Base-by-base conservation (phyloP, 1,139 yeast species). In the Yamadazyma taylorii region DNA sequence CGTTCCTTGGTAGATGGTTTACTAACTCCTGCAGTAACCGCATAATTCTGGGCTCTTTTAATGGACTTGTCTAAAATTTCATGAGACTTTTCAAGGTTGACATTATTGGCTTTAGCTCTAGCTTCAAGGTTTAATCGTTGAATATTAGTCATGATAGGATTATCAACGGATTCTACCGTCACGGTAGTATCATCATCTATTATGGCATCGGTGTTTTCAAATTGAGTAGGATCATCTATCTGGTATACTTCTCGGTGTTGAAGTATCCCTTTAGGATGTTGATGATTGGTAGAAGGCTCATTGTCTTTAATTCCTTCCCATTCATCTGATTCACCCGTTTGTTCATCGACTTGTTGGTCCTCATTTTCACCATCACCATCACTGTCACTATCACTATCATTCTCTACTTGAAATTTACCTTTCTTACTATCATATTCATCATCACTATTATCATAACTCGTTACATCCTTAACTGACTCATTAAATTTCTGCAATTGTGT, bases 21-120 rank as follows among this genome's bases (percentile, higher is more conserved):
- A 13, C 69, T 55, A 9, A 67, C 73, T 7, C 85, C 85, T 46
- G 79, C 67, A 30, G 80, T 64, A 36, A 75, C 76, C 11, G 94
- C 90, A 59, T 85, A 81, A 57, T 84, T 78, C 59, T 84, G 77
- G 30, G 92, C 92, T 49, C 84, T 68, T 35, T 75, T 71, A 37
- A 85, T 79, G 21, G 89, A 80, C 39, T 78, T 72, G 15, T 81
- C 79, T 43, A 85, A 61, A 0, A 85, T 73, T 43, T 79, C 76
- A 27, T 80, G 73, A 0, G 88, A 73, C 50, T 76, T 73, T 8
- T 66, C 68, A 40, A 85, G 63, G 45, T 81, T 74, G 11, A 85
- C 94, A 53, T 75, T 76, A 53, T 84, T 84, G 25, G 77, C 61
- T 42, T 69, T 69, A 5, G 90, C 89, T 37, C 76, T 52, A 29